Conservation (phyloP, 306 rosid genomes). For the Quercus berberidifolia region DNA sequence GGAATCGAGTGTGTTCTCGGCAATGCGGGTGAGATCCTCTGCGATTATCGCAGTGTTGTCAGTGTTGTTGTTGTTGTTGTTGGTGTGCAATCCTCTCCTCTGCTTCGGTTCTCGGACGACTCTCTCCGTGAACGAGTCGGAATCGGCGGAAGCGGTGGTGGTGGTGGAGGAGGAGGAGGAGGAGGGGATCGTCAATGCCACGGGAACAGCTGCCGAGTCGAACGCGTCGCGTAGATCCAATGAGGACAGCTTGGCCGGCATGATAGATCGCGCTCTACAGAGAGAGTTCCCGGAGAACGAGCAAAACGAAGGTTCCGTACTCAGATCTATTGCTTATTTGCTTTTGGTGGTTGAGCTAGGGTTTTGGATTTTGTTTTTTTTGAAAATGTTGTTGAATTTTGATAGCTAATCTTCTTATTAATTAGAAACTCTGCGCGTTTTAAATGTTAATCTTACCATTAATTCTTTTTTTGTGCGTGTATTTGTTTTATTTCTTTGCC, state of each 20-base stretch:
- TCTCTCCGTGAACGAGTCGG: slow-evolving; percentile 30
- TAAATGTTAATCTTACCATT: background rate
- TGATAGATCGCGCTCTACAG: slow-evolving; percentile 92
- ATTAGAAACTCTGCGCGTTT: background rate
- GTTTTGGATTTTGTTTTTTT: slow-evolving; percentile 13
- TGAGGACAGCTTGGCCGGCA: slow-evolving; percentile 70
- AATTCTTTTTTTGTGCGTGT: background rate
- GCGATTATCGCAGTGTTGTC: slow-evolving; percentile 30
- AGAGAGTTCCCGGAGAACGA: slow-evolving; percentile 87
- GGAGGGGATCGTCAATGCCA: slow-evolving; percentile 43
- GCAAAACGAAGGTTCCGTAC: slow-evolving; percentile 66
- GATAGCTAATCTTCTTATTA: background rate
- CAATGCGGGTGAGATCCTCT: slow-evolving; percentile 62
- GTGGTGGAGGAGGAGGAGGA: slow-evolving; percentile 30
- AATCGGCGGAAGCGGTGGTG: slow-evolving; percentile 31
- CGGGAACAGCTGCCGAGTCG: slow-evolving; percentile 15
- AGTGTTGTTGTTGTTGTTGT: slow-evolving; percentile 12
- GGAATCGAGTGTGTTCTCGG: slow-evolving; percentile 6
- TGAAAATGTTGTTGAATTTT: slow-evolving; percentile 23
- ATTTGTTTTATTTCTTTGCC: background rate
- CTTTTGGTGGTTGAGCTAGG: slow-evolving; percentile 17
- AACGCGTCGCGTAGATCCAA: slow-evolving; percentile 69
- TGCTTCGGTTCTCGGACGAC: slow-evolving; percentile 22
- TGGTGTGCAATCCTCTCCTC: slow-evolving; percentile 38
- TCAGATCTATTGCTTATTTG: slow-evolving; percentile 22